Evolutionary conservation across 345 rosid genomes (phyloP), one percentile per base, ranked within the genome.

Genomic region (Eucalyptus regnans): DNA sequence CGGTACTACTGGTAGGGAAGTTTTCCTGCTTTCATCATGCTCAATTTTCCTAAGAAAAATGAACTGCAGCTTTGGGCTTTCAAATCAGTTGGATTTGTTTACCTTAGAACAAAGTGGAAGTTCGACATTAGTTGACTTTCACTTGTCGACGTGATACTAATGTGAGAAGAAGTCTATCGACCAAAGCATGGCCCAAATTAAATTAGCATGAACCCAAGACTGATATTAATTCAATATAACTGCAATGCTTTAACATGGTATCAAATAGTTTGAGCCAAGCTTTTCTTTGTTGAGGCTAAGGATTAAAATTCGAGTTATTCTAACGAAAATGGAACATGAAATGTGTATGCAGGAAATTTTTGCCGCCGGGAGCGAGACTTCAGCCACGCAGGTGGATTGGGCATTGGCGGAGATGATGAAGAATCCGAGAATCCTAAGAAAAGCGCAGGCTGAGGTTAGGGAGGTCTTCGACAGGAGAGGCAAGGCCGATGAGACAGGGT

Each of bases 361-460:
- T 13, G 4, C 49, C 10, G 93, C 90, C 5, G 91, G 93, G 4
- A 88, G 90, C 18, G 92, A 91, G 46, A 89, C 90, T 48, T 86
- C 91, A 33, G 85, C 91, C 4, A 81, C 91, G 9, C 25, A 89
- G 3, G 41, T 62, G 29, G 90, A 93, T 4, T 91, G 93, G 92
- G 89, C 89, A 4, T 60, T 89, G 85, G 29, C 90, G 0, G 93
- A 91, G 87, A 62, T 93, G 92, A 18, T 90, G 33, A 89, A 79
- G 51, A 87, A 89, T 22, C 93, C 91, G 9, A 71, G 13, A 16
- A 49, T 90, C 88, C 86, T 90, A 29, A 29, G 52, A 49, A 85
- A 88, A 44, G 93, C 92, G 68, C 92, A 90, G 87, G 86, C 90
- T 2, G 93, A 93, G 62, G 93, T 90, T 23, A 90, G 92, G 46